These are phyloP conservation scores for Hyaloperonospora arabidopsidis DNA, from an alignment of 352 stramenopile genomes.

Conservation along the genomic window DNA sequence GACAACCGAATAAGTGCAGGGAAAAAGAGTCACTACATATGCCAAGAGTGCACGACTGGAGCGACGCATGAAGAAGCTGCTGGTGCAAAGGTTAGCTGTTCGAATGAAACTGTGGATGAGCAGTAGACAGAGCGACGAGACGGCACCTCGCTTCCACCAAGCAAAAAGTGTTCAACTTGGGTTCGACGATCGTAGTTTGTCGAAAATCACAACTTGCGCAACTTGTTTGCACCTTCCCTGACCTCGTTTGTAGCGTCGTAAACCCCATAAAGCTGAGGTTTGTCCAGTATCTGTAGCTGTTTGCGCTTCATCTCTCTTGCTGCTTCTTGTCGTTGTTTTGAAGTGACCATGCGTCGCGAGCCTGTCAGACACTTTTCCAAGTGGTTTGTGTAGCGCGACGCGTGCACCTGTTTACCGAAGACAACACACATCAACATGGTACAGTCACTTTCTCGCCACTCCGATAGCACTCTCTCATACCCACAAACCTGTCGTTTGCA, in stretches of 20 bases:
- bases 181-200: slow-evolving; percentile 52
- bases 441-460: slow-evolving; percentile 40
- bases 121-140: too few species aligned
- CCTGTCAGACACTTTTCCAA: slow-evolving; percentile 69
- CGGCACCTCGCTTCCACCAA: too few species aligned
- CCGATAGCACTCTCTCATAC: neutral
- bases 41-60: too few species aligned
- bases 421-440: neutral
- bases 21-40: too few species aligned
- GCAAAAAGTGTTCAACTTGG: too few species aligned
- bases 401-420: slow-evolving; percentile 37
- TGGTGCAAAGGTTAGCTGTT: too few species aligned
- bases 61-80: too few species aligned
- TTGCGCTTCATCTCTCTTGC: slow-evolving; percentile 31
- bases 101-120: too few species aligned
- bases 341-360: slow-evolving; percentile 36
- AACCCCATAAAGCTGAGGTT: slow-evolving; percentile 25
- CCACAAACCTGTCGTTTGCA: slow-evolving; percentile 51
- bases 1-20: too few species aligned
- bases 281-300: slow-evolving; percentile 29
- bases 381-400: slow-evolving; percentile 61
- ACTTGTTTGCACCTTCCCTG: slow-evolving; percentile 11
- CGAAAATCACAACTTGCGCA: slow-evolving; percentile 12
- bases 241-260: neutral
- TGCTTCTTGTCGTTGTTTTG: slow-evolving; percentile 32